These are phyloP conservation scores for Ophiostoma triangulosporum DNA, from an alignment of 2,329 filamentous ascomycete species.

Conservation along the genomic window DNA sequence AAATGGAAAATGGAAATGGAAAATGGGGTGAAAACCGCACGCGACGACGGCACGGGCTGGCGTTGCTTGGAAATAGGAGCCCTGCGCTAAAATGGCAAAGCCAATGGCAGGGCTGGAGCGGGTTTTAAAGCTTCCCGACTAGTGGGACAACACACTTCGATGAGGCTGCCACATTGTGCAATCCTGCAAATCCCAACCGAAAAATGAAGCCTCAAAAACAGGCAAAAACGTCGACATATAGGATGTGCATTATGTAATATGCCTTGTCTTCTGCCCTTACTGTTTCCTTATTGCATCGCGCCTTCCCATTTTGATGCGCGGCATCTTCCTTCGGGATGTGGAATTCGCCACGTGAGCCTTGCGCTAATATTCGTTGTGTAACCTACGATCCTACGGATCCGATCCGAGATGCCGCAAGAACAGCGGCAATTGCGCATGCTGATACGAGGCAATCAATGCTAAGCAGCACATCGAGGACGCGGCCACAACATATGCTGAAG, in stretches of 20 bases:
- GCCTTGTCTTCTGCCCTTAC: too few species aligned
- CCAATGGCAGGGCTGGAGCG: constrained; percentile 4
- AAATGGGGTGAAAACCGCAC: constrained; percentile 5
- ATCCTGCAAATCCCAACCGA: neutral
- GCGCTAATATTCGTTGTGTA: neutral
- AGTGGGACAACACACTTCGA: neutral
- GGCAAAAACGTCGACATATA: neutral
- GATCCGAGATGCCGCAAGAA: neutral
- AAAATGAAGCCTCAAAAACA: neutral
- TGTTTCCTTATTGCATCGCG: neutral
- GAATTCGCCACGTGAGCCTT: neutral
- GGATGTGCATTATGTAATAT: neutral
- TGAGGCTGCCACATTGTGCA: constrained; percentile 1
- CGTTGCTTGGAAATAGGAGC: neutral
- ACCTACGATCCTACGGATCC: neutral
- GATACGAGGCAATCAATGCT: neutral
- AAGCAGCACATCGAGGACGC: neutral
- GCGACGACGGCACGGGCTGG: constrained; percentile 1
- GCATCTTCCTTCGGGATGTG: neutral
- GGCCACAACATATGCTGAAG: neutral
- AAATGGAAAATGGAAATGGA: neutral
- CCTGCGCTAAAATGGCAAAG: constrained; percentile 7
- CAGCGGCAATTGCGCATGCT: too few species aligned
- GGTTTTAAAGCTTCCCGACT: constrained; percentile 1
- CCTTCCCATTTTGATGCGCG: neutral